Evolutionary conservation across 1,139 yeast genomes (phyloP).

Genomic region (Nadsonia starkeyi-henricii): DNA sequence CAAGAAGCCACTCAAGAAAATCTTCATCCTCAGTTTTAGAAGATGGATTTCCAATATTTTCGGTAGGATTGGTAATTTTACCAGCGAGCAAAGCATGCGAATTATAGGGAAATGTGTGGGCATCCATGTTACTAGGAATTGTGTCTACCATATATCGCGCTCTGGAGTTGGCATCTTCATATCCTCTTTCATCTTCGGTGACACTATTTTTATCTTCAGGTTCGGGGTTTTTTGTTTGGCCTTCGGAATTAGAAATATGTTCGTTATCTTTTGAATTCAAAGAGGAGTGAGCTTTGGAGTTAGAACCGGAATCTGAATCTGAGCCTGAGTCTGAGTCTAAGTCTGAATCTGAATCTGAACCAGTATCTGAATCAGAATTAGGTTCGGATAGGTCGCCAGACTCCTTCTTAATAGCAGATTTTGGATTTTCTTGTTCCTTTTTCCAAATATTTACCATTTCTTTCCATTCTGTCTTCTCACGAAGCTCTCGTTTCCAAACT

Average conservation of each 20-base stretch:
- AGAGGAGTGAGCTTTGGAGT: neutral
- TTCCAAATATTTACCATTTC: neutral
- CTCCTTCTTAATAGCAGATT: neutral
- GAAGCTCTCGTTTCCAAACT: conserved; percentile 16
- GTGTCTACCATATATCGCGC: no score
- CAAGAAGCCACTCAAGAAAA: conserved; percentile 18
- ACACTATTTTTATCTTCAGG: neutral
- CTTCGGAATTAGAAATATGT: neutral
- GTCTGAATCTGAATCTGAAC: neutral
- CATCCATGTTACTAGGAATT: conserved; percentile 8
- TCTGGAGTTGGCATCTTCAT: no score
- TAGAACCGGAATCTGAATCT: neutral
- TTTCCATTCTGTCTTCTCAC: conserved; percentile 7
- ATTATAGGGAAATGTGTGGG: conserved; percentile 11
- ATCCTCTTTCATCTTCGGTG: no score
- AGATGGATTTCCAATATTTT: neutral
- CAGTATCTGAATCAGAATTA: neutral
- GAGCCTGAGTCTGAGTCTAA: neutral
- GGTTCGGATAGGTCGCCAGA: neutral
- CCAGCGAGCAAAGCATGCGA: neutral
- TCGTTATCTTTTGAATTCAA: neutral
- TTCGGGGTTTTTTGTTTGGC: neutral
- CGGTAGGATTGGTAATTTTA: neutral
- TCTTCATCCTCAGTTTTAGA: conserved; percentile 13
- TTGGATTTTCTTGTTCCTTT: neutral